These are phyloP conservation scores for Clohesyomyces aquaticus DNA, from an alignment of 495 filamentous ascomycete species.

Conservation along the genomic window DNA sequence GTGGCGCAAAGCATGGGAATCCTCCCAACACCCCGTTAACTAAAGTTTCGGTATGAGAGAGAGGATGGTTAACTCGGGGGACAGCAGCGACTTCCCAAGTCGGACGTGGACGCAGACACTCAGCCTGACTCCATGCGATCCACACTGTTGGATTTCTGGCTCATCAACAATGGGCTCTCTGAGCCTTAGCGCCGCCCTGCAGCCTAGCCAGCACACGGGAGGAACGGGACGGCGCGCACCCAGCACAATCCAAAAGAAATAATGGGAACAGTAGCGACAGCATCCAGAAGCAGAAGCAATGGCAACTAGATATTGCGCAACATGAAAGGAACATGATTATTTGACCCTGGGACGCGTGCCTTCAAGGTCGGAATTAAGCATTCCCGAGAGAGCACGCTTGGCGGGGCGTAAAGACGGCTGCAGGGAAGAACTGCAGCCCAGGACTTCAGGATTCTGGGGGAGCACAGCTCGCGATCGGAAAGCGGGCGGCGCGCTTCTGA, in stretches of 20 bases:
- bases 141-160: not conserved
- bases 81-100: not conserved
- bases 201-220: not conserved
- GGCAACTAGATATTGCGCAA: not conserved
- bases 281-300: not conserved
- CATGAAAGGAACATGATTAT: not conserved
- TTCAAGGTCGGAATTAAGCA: too few relatives aligned
- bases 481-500: not conserved
- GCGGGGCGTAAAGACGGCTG: too few relatives aligned
- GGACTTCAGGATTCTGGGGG: too few relatives aligned
- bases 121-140: not conserved
- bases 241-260: not conserved
- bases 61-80: not conserved
- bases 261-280: not conserved
- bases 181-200: not conserved
- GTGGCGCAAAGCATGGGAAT: not conserved
- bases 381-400: too few relatives aligned
- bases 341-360: too few relatives aligned
- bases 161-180: not conserved
- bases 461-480: too few relatives aligned
- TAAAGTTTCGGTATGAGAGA: not conserved
- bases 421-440: too few relatives aligned
- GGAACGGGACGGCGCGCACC: not conserved
- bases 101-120: not conserved
- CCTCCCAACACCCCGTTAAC: not conserved